A percentile compares a stretch with the other conserved stretches of the same genome.
These are phyloP conservation scores for Solanum hybrid DNA, from an alignment of 305 asterid genomes.

Conservation along the genomic window DNA sequence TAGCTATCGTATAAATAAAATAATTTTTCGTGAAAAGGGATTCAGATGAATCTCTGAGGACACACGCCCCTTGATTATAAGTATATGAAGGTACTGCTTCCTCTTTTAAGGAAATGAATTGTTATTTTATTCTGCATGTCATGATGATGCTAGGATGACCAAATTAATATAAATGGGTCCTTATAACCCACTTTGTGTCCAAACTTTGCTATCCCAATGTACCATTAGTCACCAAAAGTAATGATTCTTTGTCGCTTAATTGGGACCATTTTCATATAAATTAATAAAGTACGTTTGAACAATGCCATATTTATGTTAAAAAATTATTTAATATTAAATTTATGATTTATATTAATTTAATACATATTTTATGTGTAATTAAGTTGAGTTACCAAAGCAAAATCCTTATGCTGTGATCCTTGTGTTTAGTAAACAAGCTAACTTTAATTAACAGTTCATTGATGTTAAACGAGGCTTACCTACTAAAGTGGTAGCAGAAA, in stretches of 20 bases:
- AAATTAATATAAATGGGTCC: background rate
- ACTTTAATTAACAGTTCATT: background rate
- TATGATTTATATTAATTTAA: no score
- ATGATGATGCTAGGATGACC: background rate
- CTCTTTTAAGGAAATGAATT: background rate
- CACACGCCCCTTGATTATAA: background rate
- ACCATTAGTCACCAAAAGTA: background rate
- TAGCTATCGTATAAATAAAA: background rate
- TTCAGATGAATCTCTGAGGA: background rate
- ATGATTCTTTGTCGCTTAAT: background rate
- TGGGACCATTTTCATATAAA: background rate
- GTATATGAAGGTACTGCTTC: background rate
- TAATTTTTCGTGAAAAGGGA: no score
- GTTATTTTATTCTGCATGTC: background rate
- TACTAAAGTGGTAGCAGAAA: background rate
- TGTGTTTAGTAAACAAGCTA: background rate
- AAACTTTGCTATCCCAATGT: background rate
- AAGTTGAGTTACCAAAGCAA: background rate
- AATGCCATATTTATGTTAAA: background rate
- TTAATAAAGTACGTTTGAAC: background rate
- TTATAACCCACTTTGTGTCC: background rate
- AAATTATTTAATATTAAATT: no score
- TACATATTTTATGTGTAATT: background rate
- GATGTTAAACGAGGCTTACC: background rate
- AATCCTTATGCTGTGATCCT: background rate